These are phyloP conservation scores for Angomonas deanei DNA, from an alignment of 208 protist genomes.

Conservation along the genomic window DNA sequence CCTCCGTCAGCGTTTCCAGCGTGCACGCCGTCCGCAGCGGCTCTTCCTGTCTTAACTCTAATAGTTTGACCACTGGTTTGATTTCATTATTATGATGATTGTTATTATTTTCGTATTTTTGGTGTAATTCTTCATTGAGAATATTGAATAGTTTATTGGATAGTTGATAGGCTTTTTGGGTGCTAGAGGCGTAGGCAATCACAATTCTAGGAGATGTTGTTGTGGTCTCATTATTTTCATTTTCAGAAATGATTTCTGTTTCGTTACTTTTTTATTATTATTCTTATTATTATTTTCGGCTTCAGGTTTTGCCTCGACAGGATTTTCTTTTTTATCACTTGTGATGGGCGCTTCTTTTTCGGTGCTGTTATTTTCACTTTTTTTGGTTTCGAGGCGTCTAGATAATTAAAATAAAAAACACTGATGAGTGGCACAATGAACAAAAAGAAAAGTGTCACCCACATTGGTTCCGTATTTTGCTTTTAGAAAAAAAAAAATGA, in stretches of 20 bases:
- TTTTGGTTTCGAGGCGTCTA: not conserved
- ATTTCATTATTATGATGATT: not conserved
- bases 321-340: not conserved
- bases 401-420: not conserved
- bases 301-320: not conserved
- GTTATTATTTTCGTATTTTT: not conserved
- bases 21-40: conserved; percentile 19
- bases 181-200: conserved; percentile 48
- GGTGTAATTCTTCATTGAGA: conserved; percentile 4
- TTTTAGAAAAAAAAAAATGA: not conserved
- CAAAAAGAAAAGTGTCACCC: not conserved
- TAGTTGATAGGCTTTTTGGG: conserved; percentile 26
- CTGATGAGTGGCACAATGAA: not conserved
- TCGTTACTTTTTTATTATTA: conserved; percentile 1
- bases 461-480: not conserved
- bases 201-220: conserved; percentile 20
- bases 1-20: conserved; percentile 50
- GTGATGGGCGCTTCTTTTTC: not conserved
- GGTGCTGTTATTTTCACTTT: not conserved
- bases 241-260: not conserved
- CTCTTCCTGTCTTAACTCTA: conserved; percentile 12
- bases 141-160: conserved; percentile 43
- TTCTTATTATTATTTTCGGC: not conserved
- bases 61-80: conserved; percentile 1
- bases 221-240: not conserved